Base-by-base conservation (phyloP, 2,329 filamentous ascomycete species). In the Falciphora oryzae region DNA sequence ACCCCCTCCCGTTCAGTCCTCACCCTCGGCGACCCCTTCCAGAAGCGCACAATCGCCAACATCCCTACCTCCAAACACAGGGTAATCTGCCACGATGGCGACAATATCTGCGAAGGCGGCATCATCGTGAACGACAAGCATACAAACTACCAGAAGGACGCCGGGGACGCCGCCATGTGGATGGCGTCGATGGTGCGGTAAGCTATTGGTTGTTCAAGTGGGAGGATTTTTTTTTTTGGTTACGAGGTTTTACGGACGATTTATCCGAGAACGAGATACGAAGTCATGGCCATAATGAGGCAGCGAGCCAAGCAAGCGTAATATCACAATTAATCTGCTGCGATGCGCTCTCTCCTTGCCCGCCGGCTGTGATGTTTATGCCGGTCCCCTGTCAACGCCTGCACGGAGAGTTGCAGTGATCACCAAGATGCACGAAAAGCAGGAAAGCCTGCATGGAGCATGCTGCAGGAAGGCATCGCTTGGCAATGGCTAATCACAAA, bases 21-120 rank as follows among this genome's bases (percentile, higher is more conserved):
- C 44, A 62, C 61, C 5, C 35, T 62, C 16, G 61, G 61, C 28
- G 61, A 62, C 61, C 61, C 61, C 16, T 56, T 22, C 61, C 16
- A 31, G 22, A 62, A 32, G 18, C 32, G 35, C n/a, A n/a, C 38
- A 2, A 2, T 62, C 22, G 25, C 61, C 27, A 62, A 62, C 8
- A 31, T 62, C 31, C 61, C 61, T 3, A 28, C 38, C 16, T 38
- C 25, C 8, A 62, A 56, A 27, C 29, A 38, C 13, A 56, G 13
- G 44, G 61, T 56, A 10, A 56, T 56, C 44, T 62, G 61, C 44
- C 61, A 62, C 28, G 38, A 56, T 2, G 61, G 61, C 2, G 61
- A 62, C 25, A 44, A 25, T 38, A 62, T 62, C n/a, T 62, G 60
- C 35, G 32, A 25, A 0, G 60, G 60, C 5, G 35, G 32, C n/a